Evolutionary conservation across 169 alveolate species (phyloP), one percentile per base, ranked within the genome.

Genomic region (Miamiensis avidus): DNA sequence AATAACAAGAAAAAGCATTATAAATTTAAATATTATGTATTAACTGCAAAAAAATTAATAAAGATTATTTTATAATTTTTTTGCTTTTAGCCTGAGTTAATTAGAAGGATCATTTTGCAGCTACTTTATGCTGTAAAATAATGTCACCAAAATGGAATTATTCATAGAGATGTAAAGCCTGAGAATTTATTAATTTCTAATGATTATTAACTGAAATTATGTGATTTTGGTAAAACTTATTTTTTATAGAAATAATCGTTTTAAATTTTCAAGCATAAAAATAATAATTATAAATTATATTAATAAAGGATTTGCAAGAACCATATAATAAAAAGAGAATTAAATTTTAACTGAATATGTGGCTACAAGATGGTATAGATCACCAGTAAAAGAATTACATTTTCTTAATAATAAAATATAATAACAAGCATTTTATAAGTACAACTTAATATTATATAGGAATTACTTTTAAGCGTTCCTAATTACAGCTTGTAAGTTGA

Each of bases 341-440:
- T 91, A 93, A 49, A 88, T 88, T 88, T 89, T 93, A 82, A 95
- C 97, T 65, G 96, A 95, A 79, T 91, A 95, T 89, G 97, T 94
- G 6, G 94, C 95, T 11, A 92, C 97, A 29, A 86, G 95, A 78
- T 94, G 97, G 97, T 94, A 94, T 78, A 79, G 97, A 78, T 91
- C 97, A 4, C 97, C 97, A 0, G 97, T 49, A 49, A 49, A 11
- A 49, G 20, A 49, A 11, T 49, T 11, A 11, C 69, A 49, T 4
- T 49, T 11, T 49, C 20, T 49, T 49, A 11, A 49, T 11, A 11
- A 49, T 49, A 11, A 49, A 49, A 49, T 11, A 11, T 11, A 49
- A 11, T 49, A 11, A 49, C 4, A 49, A 49, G 69, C 69, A 49
- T 11, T 49, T 11, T 11, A 49, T 49, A 49, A 49, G 20, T 11